A percentile compares a stretch with the other conserved stretches of the same genome.
phyloP scores from a whole-genome alignment of 2,329 filamentous ascomycete genomes.

The Neonectria hederae region DNA sequence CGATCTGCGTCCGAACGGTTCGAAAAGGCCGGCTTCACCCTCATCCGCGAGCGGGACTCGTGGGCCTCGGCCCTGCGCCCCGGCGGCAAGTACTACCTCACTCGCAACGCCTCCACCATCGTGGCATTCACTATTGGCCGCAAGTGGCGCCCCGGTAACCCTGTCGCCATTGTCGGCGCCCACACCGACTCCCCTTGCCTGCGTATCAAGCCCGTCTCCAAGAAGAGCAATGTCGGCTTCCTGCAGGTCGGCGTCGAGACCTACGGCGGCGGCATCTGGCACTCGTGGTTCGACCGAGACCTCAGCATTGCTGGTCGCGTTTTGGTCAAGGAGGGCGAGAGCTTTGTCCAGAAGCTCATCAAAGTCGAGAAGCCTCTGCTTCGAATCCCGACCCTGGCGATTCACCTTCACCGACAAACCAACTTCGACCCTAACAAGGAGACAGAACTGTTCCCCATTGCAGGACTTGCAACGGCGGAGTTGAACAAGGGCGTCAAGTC shows the following conservation, averaged over 20 bases:
- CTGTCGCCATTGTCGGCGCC: slow-evolving; percentile 91
- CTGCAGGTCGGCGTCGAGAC: slow-evolving; percentile 96
- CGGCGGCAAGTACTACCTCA: slow-evolving; percentile 96
- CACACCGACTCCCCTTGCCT: slow-evolving; percentile 96
- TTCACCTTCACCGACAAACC: slow-evolving; percentile 88
- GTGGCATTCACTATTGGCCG: slow-evolving; percentile 91
- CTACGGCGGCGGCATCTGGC: slow-evolving; percentile 97
- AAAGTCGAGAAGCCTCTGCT: slow-evolving; percentile 92
- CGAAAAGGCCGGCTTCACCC: slow-evolving; percentile 83
- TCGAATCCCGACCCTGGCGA: slow-evolving; percentile 91
- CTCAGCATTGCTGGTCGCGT: slow-evolving; percentile 89
- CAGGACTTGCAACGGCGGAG: slow-evolving; percentile 86
- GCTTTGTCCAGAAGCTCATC: slow-evolving; percentile 84
- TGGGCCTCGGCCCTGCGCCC: slow-evolving; percentile 84
- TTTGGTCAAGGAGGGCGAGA: slow-evolving; percentile 78
- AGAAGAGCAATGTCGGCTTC: slow-evolving; percentile 86
- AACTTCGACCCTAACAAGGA: slow-evolving; percentile 97
- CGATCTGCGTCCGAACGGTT: slow-evolving; percentile 79
- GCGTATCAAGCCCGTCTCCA: slow-evolving; percentile 92
- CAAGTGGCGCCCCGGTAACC: slow-evolving; percentile 91
- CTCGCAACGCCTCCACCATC: slow-evolving; percentile 90
- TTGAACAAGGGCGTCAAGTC: slow-evolving; percentile 76
- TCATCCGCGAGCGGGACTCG: slow-evolving; percentile 89
- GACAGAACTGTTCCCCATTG: slow-evolving; percentile 92
- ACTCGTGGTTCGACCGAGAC: slow-evolving; percentile 98